A percentile compares a stretch with the other conserved stretches of the same genome.
phyloP scores from a whole-genome alignment of 371 early-diverging fungal species.

The Mortierella sp. region DNA sequence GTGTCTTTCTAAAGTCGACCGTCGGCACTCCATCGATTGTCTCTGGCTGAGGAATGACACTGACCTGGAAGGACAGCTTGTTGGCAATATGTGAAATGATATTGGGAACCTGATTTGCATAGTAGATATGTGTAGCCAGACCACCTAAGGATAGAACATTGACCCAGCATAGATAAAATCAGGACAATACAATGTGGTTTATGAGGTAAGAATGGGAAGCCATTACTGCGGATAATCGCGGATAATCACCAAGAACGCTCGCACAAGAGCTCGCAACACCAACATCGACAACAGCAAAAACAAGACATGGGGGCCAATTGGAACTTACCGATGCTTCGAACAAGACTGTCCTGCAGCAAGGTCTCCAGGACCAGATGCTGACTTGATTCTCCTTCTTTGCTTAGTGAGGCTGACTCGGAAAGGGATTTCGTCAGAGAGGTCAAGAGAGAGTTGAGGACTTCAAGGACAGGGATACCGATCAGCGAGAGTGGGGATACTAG shows the following conservation, averaged over 20 bases:
- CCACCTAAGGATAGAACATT: constrained; percentile 73
- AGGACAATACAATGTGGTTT: too few species aligned
- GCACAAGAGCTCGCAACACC: too few species aligned
- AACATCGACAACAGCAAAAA: neutral
- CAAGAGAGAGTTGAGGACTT: constrained; percentile 81
- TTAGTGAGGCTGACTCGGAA: constrained; percentile 27
- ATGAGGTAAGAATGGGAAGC: too few species aligned
- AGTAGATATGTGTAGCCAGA: constrained; percentile 83
- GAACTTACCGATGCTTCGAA: constrained; percentile 62
- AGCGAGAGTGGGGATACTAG: constrained; percentile 65
- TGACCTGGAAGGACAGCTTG: constrained; percentile 60
- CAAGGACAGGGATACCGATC: constrained; percentile 84
- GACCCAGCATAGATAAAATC: too few species aligned
- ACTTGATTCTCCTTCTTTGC: constrained; percentile 51
- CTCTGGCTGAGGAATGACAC: constrained; percentile 38
- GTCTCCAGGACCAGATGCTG: constrained; percentile 51
- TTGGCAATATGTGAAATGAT: constrained; percentile 79
- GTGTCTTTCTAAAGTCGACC: constrained; percentile 55
- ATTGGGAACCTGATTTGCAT: constrained; percentile 86
- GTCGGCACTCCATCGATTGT: constrained; percentile 60
- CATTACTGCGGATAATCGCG: too few species aligned
- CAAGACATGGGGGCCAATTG: neutral
- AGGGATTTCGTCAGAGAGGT: constrained; percentile 63
- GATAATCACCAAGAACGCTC: too few species aligned
- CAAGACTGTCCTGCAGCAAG: constrained; percentile 61